phyloP scores from a whole-genome alignment of 202 grass and related monocot species.

The Zizania palustris region DNA sequence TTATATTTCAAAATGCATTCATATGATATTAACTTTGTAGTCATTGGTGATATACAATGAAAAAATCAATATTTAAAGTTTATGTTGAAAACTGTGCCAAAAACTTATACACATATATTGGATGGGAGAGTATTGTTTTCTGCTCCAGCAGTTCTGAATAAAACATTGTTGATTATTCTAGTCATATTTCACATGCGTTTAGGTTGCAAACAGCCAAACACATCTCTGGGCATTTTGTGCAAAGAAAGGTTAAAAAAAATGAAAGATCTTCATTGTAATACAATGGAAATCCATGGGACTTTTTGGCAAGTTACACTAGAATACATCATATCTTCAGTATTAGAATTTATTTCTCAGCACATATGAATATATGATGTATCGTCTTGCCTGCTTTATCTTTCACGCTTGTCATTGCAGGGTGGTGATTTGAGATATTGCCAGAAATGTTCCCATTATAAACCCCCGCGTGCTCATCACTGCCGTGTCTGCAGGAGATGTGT shows the following conservation, averaged over 20 bases:
- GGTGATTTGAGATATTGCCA: conserved; percentile 97
- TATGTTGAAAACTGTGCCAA: too few relatives aligned
- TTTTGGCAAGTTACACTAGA: conserved; percentile 22
- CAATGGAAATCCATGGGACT: neutral
- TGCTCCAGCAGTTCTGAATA: neutral
- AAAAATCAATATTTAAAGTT: too few relatives aligned
- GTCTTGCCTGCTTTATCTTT: neutral
- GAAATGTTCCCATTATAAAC: conserved; percentile 93
- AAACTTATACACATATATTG: conserved; percentile 1
- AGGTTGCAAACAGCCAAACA: neutral
- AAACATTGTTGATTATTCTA: neutral
- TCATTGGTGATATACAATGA: too few relatives aligned
- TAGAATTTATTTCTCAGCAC: neutral
- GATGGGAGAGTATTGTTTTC: neutral
- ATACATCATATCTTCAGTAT: neutral
- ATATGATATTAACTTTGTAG: too few relatives aligned
- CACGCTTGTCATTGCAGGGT: conserved; percentile 56
- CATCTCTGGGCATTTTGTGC: neutral
- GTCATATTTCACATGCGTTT: neutral
- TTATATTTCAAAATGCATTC: too few relatives aligned
- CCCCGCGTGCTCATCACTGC: conserved; percentile 89
- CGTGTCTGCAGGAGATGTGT: conserved; percentile 99
- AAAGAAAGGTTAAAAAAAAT: conserved; percentile 1
- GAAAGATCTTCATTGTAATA: neutral
- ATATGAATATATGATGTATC: neutral